Base-by-base conservation (phyloP, 108 stramenopile species). In the Phaeodactylum tricornutum region DNA sequence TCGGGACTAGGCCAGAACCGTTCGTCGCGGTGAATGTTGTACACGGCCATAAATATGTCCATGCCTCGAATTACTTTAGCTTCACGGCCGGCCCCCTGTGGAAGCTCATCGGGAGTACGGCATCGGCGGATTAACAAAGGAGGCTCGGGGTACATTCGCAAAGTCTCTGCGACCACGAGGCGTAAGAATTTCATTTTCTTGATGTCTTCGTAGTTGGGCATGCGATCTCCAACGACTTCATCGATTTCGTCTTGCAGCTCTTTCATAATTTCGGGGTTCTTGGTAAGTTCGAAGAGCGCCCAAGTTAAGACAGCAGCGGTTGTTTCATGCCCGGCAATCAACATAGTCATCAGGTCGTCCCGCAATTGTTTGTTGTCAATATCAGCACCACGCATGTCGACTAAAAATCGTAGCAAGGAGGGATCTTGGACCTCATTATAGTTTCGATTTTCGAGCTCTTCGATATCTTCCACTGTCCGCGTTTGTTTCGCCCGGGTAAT, bases 281-380 rank as follows among this genome's bases (percentile, higher is more conserved):
- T 88, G 35, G 77, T 79, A 31, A 97, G 37, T 56, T 95, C 96
- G 57, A 95, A 97, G 20, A 95, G 55, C 1, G 92, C 80, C 96
- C 96, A 97, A 4, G 93, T 97, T 21, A 97, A 59, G 7, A 94
- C 90, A 3, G 96, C 92, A 9, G 94, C 96, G 4, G 96, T 97
- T 5, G 96, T 97, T 66, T 97, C 96, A 70, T 97, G 96, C 9
- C 96, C 96, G 4, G 96, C 96, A 50, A 97, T 90, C 30, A 97
- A 61, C 96, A 97, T 97, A 35, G 96, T 97, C 96, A 97, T 97
- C 23, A 93, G 62, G 63, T 92, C 93, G 67, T 95, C 89, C 3
- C 94, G 66, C 40, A 96, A 67, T 50, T 96, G 95, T 63, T 85
- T 81, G 67, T 86, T 84, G 64, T 84, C 84, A 60, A 86, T 82